Evolutionary conservation across 768 basidiomycete genomes (phyloP).

Genomic region (Sistotremastrum suecicum): DNA sequence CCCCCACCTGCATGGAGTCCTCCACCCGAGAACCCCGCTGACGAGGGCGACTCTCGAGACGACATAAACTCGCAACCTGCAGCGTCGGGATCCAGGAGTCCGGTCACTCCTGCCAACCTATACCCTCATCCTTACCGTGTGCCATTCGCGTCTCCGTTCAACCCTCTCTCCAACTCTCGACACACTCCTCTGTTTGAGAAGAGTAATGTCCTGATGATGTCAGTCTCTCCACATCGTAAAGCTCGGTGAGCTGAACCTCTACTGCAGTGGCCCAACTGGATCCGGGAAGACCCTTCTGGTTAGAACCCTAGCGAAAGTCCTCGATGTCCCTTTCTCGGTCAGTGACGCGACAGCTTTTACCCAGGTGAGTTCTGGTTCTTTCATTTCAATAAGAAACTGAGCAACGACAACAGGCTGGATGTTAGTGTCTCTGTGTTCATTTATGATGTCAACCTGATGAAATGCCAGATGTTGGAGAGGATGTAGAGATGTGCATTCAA

Average conservation of each 20-base stretch:
- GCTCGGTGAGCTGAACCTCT: slow-evolving; percentile 10
- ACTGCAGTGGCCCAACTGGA: slow-evolving; percentile 63
- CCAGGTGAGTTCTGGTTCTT: slow-evolving; percentile 34
- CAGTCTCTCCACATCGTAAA: slow-evolving; percentile 14
- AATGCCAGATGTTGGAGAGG: slow-evolving; percentile 78
- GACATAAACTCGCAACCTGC: slow-evolving; percentile 14
- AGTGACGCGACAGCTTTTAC: slow-evolving; percentile 93
- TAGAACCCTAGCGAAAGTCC: slow-evolving; percentile 77
- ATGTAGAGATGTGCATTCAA: slow-evolving; percentile 85
- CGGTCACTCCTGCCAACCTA: slow-evolving; percentile 32
- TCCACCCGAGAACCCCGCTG: background rate
- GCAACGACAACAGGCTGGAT: slow-evolving; percentile 40
- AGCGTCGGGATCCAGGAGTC: slow-evolving; percentile 17
- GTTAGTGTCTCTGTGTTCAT: slow-evolving; percentile 26
- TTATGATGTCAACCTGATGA: slow-evolving; percentile 3
- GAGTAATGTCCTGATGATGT: slow-evolving; percentile 92
- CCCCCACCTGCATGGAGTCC: slow-evolving; percentile 16
- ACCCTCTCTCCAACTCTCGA: slow-evolving; percentile 22
- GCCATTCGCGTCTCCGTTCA: slow-evolving; percentile 14
- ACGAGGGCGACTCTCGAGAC: background rate
- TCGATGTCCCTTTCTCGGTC: slow-evolving; percentile 90
- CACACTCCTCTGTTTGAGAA: slow-evolving; percentile 67
- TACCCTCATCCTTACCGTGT: slow-evolving; percentile 40
- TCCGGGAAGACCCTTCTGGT: slow-evolving; percentile 87
- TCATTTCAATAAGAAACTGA: slow-evolving; percentile 1